Evolutionary conservation across 345 rosid genomes (phyloP).

Genomic region (Carallia pectinifolia): DNA sequence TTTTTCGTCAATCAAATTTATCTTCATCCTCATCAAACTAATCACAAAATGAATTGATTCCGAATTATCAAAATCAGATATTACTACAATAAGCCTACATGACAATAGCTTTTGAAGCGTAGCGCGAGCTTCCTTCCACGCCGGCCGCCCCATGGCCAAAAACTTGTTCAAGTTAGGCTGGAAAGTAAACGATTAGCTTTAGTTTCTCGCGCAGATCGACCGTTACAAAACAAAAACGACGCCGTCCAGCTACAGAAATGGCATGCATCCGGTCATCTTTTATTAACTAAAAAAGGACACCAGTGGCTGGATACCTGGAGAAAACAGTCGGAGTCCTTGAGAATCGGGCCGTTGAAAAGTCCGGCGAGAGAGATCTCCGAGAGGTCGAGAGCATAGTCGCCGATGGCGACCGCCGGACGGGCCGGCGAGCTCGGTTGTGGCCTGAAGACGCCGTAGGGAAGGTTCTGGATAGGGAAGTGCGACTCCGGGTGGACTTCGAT

Average conservation of each 20-base stretch:
- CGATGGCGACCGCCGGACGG: constrained; percentile 82
- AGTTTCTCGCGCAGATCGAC: too few species aligned
- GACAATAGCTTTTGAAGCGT: constrained; percentile 78
- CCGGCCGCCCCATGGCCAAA: constrained; percentile 83
- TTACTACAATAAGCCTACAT: constrained; percentile 36
- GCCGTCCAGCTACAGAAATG: too few species aligned
- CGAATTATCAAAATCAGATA: not conserved
- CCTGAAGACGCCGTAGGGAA: constrained; percentile 87
- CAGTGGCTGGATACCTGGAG: constrained; percentile 49
- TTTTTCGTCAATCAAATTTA: not conserved
- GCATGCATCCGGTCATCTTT: too few species aligned
- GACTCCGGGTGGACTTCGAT: constrained; percentile 56
- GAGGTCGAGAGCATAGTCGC: constrained; percentile 75
- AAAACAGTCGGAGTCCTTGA: constrained; percentile 70
- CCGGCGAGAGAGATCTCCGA: constrained; percentile 71
- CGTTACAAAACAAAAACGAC: too few species aligned
- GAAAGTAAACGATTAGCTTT: not conserved
- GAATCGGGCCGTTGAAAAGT: constrained; percentile 67
- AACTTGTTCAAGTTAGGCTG: constrained; percentile 82
- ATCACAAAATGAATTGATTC: too few species aligned
- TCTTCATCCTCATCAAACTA: too few species aligned
- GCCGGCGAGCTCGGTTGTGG: constrained; percentile 45
- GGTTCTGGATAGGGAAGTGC: constrained; percentile 95
- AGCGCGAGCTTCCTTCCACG: constrained; percentile 95
- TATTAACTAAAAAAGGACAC: not conserved